Evolutionary conservation across 176 grass and related monocot genomes (phyloP), one percentile per base, ranked within the genome.

Genomic region (Poa annua): DNA sequence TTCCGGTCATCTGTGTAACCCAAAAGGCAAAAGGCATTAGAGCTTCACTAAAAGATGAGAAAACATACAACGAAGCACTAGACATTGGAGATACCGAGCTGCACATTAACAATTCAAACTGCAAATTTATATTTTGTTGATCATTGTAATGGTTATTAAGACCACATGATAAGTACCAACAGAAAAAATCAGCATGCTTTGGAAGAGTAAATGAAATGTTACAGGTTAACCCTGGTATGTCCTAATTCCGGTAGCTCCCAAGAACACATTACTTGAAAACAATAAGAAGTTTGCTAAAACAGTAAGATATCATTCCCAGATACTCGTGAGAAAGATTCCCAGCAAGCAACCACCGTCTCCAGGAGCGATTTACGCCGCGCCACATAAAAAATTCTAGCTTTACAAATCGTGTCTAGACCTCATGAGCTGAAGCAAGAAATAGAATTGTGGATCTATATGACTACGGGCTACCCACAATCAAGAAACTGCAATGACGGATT

Each of bases 1-100:
- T 91, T 65, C 83, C 84, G 22, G 89, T 85, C 95, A 97, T 97
- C 48, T 76, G 81, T 91, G 83, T 48, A 25, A 77, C n/a, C n/a
- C 19, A 77, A 34, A 8, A 17, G 11, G 34, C 9, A 33, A 67
- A 72, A 79, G 64, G 1, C 19, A 77, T 52, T 60, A 65, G 8
- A n/a, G 6, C 24, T 78, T 82, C 56, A 66, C 16, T 20, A 65
- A 66, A 21, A 38, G 11, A 48, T 48, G 29, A 75, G 64, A 76
- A 39, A 6, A 11, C 70, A 57, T 53, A 54, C 4, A 7, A 6
- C 15, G 15, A 48, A 47, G 24, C 24, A 26, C 10, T 48, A 69
- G 17, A 6, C 12, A 35, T 11, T 35, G 13, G 7, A 71, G 54
- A 68, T 11, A 84, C 35, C 32, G 54, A 34, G 6, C 4, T 38